Base-by-base conservation (phyloP, 495 filamentous ascomycete genomes). In the Talaromyces ruber region DNA sequence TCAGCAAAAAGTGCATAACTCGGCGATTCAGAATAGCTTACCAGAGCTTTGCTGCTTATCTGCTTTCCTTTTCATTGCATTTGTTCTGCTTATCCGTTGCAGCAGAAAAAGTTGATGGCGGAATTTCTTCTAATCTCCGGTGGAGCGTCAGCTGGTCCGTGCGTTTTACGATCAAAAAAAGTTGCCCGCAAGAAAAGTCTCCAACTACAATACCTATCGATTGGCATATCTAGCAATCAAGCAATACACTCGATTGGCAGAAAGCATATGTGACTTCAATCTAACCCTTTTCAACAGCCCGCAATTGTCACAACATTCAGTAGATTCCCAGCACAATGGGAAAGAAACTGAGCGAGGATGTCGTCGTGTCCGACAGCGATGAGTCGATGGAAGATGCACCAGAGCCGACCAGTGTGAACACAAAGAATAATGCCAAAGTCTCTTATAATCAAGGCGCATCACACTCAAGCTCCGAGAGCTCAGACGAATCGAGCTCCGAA, bases 51-150 rank as follows among this genome's bases (percentile, higher is more conserved):
- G 71, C 60, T 72, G 72, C 52, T 78, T 78, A 34, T 80, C 76
- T 24, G 74, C 77, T 62, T 80, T 80, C 63, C 77, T 66, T 63
- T 80, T 80, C 72, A 77, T 75, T 52, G 43, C 59, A 21, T 18
- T 32, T 58, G 28, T 43, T 18, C 21, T 58, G 29, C 21, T 26
- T 53, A 53, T 57, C 54, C 34, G 53, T 66, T 32, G 52, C 26
- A 24, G 51, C 12, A 34, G 29, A 34, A n/a, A 30, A 21, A 30
- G 29, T 57, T 57, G 29, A 57, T 18, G 3, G 26, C 29, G 54
- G 54, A 34, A 28, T 28, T 54, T 25, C 51, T 54, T 25, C 51
- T 54, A 57, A 57, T 30, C 54, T 18, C 29, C 54, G 26, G 18
- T 30, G 43, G 43, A 47, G 52, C 25, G 9, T 24, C 25, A 0